Evolutionary conservation across 2,329 filamentous ascomycete species (phyloP).

Genomic region (Parafenestella ontariensis): DNA sequence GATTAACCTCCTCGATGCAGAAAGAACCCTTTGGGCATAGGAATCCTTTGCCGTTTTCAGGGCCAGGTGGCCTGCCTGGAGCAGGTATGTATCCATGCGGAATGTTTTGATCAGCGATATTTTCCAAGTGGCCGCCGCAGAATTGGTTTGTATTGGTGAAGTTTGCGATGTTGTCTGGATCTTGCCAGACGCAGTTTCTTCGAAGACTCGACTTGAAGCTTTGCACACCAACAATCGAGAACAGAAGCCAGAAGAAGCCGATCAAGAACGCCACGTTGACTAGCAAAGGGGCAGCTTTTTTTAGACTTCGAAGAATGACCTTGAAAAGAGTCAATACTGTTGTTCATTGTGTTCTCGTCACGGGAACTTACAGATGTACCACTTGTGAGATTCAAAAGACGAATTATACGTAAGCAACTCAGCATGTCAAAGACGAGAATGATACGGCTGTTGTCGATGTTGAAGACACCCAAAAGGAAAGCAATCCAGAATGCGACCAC

Average conservation of each 20-base stretch:
- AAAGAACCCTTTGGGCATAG: slow-evolving; percentile 84
- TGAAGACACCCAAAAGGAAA: slow-evolving; percentile 74
- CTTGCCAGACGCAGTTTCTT: slow-evolving; percentile 59
- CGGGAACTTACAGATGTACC: slow-evolving; percentile 77
- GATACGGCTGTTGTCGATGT: slow-evolving; percentile 72
- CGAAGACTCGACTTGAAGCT: slow-evolving; percentile 72
- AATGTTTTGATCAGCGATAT: slow-evolving; percentile 51
- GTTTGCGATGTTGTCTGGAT: slow-evolving; percentile 57
- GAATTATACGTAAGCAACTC: slow-evolving; percentile 89
- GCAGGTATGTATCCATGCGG: slow-evolving; percentile 70
- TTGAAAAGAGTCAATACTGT: slow-evolving; percentile 44
- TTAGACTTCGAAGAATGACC: slow-evolving; percentile 93
- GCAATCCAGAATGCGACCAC: slow-evolving; percentile 96
- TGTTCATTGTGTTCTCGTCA: not conserved
- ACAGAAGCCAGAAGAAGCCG: slow-evolving; percentile 96
- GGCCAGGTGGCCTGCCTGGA: slow-evolving; percentile 48
- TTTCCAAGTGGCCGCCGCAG: slow-evolving; percentile 82
- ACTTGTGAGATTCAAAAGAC: slow-evolving; percentile 88
- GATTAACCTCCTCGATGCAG: slow-evolving; percentile 80
- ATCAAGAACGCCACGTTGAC: slow-evolving; percentile 94
- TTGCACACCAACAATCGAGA: slow-evolving; percentile 95
- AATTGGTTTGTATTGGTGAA: slow-evolving; percentile 71
- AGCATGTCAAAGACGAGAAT: slow-evolving; percentile 96
- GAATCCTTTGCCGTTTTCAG: slow-evolving; percentile 74
- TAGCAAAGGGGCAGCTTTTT: slow-evolving; percentile 90